Evolutionary conservation across 2,329 filamentous ascomycete genomes (phyloP).

Genomic region (Colletotrichum tropicale): DNA sequence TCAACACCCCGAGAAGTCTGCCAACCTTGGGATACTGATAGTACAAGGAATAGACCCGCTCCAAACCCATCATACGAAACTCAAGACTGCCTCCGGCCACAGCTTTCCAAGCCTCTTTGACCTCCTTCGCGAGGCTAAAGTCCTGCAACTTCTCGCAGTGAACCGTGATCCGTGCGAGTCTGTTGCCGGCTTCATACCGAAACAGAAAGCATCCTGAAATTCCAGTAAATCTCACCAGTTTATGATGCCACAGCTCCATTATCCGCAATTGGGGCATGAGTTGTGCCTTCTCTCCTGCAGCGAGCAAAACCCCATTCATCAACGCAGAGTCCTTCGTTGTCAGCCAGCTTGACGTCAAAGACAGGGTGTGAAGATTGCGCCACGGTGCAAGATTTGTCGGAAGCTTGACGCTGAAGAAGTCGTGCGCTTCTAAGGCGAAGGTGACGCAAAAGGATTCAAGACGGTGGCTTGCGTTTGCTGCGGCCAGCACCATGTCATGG

Average conservation of each 20-base stretch:
- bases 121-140: background rate
- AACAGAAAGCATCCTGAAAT: background rate
- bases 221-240: fast-evolving
- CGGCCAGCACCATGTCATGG: background rate
- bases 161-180: background rate
- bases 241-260: background rate
- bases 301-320: background rate
- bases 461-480: background rate
- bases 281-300: background rate
- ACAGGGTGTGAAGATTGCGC: background rate
- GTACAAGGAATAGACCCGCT: fast-evolving
- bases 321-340: background rate
- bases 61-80: background rate
- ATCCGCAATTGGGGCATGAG: background rate
- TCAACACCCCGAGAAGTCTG: background rate
- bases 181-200: background rate
- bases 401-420: background rate
- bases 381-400: background rate
- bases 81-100: background rate
- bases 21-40: background rate
- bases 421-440: background rate
- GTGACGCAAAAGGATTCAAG: background rate
- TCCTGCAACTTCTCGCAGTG: fast-evolving
- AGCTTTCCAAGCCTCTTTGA: background rate
- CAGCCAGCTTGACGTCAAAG: background rate